Evolutionary conservation across 768 basidiomycete species (phyloP).

Genomic region (Tulasnella sp.): DNA sequence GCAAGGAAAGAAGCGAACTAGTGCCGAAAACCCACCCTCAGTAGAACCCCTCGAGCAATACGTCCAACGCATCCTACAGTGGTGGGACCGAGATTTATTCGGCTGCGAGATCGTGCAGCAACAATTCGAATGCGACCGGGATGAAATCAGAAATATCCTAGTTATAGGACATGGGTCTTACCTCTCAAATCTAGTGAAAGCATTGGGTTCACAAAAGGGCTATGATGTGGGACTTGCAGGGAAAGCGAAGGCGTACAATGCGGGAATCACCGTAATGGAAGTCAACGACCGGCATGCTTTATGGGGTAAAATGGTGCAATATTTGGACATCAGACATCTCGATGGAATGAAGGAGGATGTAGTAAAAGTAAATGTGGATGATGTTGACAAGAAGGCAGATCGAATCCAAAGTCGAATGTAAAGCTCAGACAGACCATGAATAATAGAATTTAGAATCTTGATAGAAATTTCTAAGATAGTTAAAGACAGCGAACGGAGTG

Average conservation of each 20-base stretch:
- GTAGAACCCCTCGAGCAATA: constrained; percentile 21
- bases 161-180: constrained; percentile 29
- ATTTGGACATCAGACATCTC: neutral
- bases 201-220: neutral
- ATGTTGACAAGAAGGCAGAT: neutral
- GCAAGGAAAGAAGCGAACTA: constrained; percentile 21
- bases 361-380: constrained; percentile 18
- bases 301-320: neutral
- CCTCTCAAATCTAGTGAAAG: constrained; percentile 21
- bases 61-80: constrained; percentile 19
- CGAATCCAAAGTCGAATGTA: neutral
- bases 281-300: neutral
- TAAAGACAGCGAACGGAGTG: neutral
- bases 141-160: constrained; percentile 12
- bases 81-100: constrained; percentile 22
- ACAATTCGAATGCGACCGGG: neutral
- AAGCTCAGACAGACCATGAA: neutral
- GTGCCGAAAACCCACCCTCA: constrained; percentile 11
- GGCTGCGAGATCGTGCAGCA: neutral
- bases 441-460: too few relatives aligned
- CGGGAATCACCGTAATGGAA: constrained; percentile 14
- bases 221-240: neutral
- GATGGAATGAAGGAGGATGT: constrained; percentile 13
- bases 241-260: neutral
- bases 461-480: too few relatives aligned